A percentile compares a stretch with the other conserved stretches of the same genome.
These are phyloP conservation scores for Lecanicillium sp. DNA, from an alignment of 2,329 filamentous ascomycete genomes.

Conservation along the genomic window DNA sequence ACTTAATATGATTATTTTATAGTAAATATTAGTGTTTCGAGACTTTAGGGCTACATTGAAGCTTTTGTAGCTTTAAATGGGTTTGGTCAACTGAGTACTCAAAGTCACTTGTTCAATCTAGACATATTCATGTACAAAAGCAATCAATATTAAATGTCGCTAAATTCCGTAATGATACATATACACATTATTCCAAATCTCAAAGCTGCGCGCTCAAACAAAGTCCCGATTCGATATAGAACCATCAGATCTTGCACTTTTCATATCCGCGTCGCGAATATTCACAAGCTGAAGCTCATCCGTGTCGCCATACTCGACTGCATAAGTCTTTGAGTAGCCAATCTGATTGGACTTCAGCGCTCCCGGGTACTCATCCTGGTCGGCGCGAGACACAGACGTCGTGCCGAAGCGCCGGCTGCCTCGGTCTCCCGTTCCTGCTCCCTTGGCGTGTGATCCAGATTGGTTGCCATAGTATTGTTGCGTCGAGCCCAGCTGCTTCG, in stretches of 20 bases:
- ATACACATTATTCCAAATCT: too few species aligned
- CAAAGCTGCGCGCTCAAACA: too few species aligned
- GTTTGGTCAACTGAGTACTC: too few species aligned
- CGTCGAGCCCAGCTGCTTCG: conserved; percentile 21
- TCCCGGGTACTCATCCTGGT: conserved; percentile 10
- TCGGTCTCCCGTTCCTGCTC: conserved; percentile 7
- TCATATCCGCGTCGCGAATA: conserved; percentile 15
- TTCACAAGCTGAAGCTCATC: conserved; percentile 24
- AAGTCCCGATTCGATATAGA: conserved; percentile 1
- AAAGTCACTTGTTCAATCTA: too few species aligned
- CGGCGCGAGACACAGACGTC: conserved; percentile 17
- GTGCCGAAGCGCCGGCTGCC: conserved; percentile 11
- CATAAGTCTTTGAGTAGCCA: conserved; percentile 24
- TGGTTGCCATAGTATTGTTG: conserved; percentile 21
- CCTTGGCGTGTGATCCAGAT: conserved; percentile 10
- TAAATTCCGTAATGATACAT: too few species aligned
- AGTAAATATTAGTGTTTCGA: too few species aligned
- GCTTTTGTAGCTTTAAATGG: too few species aligned
- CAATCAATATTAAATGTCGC: too few species aligned
- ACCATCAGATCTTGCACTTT: conserved; percentile 1
- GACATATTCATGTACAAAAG: too few species aligned
- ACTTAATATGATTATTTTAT: too few species aligned
- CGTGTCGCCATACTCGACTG: conserved; percentile 23
- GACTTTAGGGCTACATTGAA: too few species aligned
- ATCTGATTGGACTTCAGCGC: conserved; percentile 18